Evolutionary conservation across 257 asterid species (phyloP).

Genomic region (Solanum appendiculatum): DNA sequence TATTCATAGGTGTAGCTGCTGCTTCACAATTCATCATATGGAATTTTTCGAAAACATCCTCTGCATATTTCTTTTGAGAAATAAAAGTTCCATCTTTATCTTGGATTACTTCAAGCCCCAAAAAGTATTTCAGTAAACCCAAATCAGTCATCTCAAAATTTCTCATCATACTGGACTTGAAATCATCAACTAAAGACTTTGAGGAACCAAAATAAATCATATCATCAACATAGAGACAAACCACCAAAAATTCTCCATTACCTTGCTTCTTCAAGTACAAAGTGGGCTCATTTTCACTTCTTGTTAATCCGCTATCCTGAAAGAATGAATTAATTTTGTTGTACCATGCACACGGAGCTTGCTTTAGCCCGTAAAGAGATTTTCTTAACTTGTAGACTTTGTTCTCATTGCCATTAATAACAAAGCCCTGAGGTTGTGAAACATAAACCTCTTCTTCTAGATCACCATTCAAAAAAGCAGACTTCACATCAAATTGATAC

Average conservation of each 20-base stretch:
- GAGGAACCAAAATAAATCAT: neutral
- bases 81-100: neutral
- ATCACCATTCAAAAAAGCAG: too few species aligned
- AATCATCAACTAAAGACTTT: neutral
- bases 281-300: neutral
- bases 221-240: neutral
- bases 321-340: neutral
- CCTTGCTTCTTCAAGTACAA: constrained; percentile 2
- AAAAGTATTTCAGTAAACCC: neutral
- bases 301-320: neutral
- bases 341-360: neutral
- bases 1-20: neutral
- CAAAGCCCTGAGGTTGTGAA: neutral
- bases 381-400: neutral
- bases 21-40: neutral
- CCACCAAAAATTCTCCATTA: neutral
- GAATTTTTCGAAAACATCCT: neutral
- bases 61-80: neutral
- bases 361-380: neutral
- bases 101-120: neutral
- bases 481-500: too few species aligned
- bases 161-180: neutral
- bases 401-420: neutral
- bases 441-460: too few species aligned
- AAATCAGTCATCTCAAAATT: neutral